Evolutionary conservation across 2,329 filamentous ascomycete genomes (phyloP).

Genomic region (Clarireedia monteithiana): DNA sequence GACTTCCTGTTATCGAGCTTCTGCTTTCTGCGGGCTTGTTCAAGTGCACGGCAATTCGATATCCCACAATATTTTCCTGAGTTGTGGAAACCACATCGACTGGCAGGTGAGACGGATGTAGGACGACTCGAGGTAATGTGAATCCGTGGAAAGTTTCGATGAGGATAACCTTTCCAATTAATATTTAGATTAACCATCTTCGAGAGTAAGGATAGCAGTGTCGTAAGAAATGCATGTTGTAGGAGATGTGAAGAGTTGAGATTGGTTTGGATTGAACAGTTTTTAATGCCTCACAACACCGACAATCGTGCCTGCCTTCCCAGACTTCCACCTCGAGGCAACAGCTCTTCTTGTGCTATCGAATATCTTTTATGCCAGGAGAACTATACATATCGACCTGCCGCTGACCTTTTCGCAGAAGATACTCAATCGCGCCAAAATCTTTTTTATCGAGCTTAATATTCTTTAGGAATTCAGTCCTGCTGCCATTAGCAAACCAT

Average conservation of each 20-base stretch:
- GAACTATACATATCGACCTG: slow-evolving; percentile 61
- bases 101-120: not conserved
- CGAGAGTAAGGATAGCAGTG: slow-evolving; percentile 9
- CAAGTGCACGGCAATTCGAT: slow-evolving; percentile 10
- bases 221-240: slow-evolving; percentile 22
- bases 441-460: slow-evolving; percentile 56
- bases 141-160: slow-evolving; percentile 22
- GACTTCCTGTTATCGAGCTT: slow-evolving; percentile 11
- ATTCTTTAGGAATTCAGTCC: slow-evolving; percentile 68
- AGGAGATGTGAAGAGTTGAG: slow-evolving; percentile 13
- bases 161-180: slow-evolving; percentile 26
- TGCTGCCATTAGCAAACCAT: slow-evolving; percentile 29
- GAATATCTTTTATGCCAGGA: slow-evolving; percentile 56
- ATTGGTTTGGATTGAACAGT: not conserved
- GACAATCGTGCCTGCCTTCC: slow-evolving; percentile 12
- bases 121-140: slow-evolving; percentile 16
- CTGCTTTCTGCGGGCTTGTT: slow-evolving; percentile 16
- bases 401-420: slow-evolving; percentile 56
- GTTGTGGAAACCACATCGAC: not conserved
- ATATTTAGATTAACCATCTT: slow-evolving; percentile 23
- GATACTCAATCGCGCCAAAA: slow-evolving; percentile 60
- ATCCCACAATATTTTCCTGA: slow-evolving; percentile 11
- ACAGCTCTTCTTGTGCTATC: slow-evolving; percentile 12
- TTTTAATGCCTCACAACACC: not conserved
- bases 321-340: slow-evolving; percentile 22